These are phyloP conservation scores for Penicillium salamii DNA, from an alignment of 495 filamentous ascomycete species.

Conservation along the genomic window DNA sequence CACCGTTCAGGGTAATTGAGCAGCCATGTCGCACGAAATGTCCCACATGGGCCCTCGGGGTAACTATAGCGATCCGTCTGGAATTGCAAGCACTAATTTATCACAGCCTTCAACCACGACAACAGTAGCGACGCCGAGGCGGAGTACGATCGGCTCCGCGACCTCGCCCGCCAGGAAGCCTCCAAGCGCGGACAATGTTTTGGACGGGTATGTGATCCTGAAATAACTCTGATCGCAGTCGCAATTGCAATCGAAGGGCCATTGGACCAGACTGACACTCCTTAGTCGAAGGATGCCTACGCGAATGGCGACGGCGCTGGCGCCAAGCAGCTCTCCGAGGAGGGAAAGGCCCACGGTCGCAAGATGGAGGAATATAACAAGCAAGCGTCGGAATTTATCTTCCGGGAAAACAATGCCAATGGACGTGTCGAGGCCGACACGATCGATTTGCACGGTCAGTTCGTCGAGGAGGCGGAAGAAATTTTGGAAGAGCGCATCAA, in stretches of 20 bases:
- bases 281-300: constrained; percentile 76
- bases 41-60: constrained; percentile 57
- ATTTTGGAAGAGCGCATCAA: constrained; percentile 81
- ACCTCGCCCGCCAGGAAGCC: constrained; percentile 75
- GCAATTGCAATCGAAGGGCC: background rate
- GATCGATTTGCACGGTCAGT: constrained; percentile 93
- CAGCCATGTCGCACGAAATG: constrained; percentile 60
- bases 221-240: constrained; percentile 2
- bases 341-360: constrained; percentile 78
- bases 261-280: constrained; percentile 1
- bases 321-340: constrained; percentile 77
- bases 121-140: constrained; percentile 64
- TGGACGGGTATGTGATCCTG: constrained; percentile 51
- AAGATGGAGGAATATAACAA: constrained; percentile 80
- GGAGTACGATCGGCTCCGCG: constrained; percentile 90
- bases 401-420: constrained; percentile 82
- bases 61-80: constrained; percentile 12
- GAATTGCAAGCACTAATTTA: constrained; percentile 1
- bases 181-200: constrained; percentile 73
- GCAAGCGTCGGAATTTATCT: constrained; percentile 90
- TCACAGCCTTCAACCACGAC: constrained; percentile 77
- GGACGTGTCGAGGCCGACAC: constrained; percentile 71
- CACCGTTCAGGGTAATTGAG: background rate
- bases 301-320: constrained; percentile 69
- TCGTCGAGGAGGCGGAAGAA: constrained; percentile 88